These are phyloP conservation scores for Alternaria triticina DNA, from an alignment of 2,329 filamentous ascomycete genomes.

Conservation along the genomic window DNA sequence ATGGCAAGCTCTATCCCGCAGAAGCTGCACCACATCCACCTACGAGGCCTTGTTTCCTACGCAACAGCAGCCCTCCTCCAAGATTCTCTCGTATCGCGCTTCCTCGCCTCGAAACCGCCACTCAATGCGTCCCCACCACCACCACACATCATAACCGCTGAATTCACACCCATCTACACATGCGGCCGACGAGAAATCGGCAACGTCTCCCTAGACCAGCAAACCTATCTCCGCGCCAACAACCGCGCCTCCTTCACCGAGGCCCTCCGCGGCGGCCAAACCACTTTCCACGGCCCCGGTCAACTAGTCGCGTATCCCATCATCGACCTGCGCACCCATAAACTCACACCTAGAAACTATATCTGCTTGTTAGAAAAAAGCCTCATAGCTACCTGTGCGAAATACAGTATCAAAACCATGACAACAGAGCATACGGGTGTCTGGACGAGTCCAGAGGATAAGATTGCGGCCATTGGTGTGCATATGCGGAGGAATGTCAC, in stretches of 20 bases:
- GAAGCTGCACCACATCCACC: constrained; percentile 64
- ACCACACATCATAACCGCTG: constrained; percentile 78
- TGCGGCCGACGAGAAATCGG: constrained; percentile 79
- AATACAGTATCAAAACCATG: constrained; percentile 67
- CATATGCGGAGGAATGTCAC: constrained; percentile 84
- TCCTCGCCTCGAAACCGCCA: constrained; percentile 67
- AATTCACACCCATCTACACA: constrained; percentile 83
- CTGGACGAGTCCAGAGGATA: constrained; percentile 65
- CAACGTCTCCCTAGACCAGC: constrained; percentile 57
- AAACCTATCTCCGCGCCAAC: constrained; percentile 46
- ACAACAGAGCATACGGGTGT: constrained; percentile 82
- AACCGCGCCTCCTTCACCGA: constrained; percentile 67
- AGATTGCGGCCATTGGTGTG: constrained; percentile 92
- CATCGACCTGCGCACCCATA: constrained; percentile 75
- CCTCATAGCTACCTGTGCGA: constrained; percentile 69
- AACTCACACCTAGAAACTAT: constrained; percentile 75
- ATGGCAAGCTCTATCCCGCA: constrained; percentile 55
- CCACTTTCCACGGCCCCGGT: constrained; percentile 93
- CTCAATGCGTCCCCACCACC: constrained; percentile 57
- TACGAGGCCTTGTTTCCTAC: constrained; percentile 63
- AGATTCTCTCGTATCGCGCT: constrained; percentile 60
- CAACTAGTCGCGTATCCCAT: constrained; percentile 94
- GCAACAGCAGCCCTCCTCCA: constrained; percentile 62
- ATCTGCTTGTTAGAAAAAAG: constrained; percentile 78
- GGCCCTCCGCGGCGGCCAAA: constrained; percentile 84